Evolutionary conservation across 768 basidiomycete genomes (phyloP).

Genomic region (Suillus bovinus): DNA sequence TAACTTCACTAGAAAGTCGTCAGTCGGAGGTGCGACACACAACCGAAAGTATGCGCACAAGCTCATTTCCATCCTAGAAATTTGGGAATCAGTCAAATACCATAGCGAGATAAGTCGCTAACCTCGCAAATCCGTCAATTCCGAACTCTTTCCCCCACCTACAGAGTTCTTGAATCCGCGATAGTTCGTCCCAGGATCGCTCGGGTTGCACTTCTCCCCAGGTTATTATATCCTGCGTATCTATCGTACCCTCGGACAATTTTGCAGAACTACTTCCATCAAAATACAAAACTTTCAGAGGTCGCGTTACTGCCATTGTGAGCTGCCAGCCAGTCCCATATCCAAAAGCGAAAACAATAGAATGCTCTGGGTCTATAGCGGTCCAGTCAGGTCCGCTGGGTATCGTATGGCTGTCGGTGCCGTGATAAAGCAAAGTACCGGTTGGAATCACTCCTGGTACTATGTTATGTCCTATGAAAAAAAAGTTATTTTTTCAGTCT

Average conservation of each 20-base stretch:
- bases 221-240: conserved; percentile 35
- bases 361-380: conserved; percentile 38
- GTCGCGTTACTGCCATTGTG: conserved; percentile 28
- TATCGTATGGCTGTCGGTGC: conserved; percentile 15
- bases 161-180: conserved; percentile 32
- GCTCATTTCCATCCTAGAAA: conserved; percentile 29
- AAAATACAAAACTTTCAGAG: conserved; percentile 35
- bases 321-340: conserved; percentile 24
- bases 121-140: conserved; percentile 38
- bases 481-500: too few relatives aligned
- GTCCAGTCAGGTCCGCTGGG: conserved; percentile 35
- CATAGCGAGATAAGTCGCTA: not conserved
- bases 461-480: conserved; percentile 29
- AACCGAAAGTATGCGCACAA: conserved; percentile 30
- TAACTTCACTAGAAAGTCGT: conserved; percentile 39
- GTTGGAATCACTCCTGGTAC: conserved; percentile 35
- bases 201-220: conserved; percentile 30
- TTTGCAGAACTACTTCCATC: conserved; percentile 33
- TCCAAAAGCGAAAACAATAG: conserved; percentile 36
- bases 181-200: conserved; percentile 19
- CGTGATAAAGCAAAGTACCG: conserved; percentile 41
- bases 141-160: conserved; percentile 32
- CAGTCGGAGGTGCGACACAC: not conserved
- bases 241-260: conserved; percentile 32
- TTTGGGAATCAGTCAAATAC: not conserved